Base-by-base conservation (phyloP, 176 grass and related monocot species). In the Rhynchospora breviuscula region DNA sequence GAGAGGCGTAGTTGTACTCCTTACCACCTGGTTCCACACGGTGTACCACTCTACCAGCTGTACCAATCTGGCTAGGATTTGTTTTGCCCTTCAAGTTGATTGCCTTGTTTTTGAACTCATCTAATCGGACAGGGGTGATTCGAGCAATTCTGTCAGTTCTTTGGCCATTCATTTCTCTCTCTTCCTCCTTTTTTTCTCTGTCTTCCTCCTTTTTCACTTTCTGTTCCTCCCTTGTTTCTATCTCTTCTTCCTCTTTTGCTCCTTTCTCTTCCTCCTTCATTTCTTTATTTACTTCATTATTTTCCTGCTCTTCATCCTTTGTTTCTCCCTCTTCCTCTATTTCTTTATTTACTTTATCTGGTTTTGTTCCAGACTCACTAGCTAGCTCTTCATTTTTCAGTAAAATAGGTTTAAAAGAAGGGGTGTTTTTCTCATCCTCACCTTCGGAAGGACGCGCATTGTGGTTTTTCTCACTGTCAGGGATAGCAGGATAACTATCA, bases 1-100 rank as follows among this genome's bases (percentile, higher is more conserved):
- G 78, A 3, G 97, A 90, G 17, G 97, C 97, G 15, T 99, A 99
- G 81, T 99, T 99, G 81, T 99, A 96, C 72, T 95, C 83, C 79
- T 90, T 95, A 48, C 97, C 97, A 84, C 91, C 88, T 59, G 93
- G 97, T 63, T 99, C 97, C 78, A 89, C 86, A 74, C 91, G 85
- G 67, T 93, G 97, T 76, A 99, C 90, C 5, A 99, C 86, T 88
- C 60, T 90, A 58, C 89, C 83, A 4, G 53, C 5, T 79, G 73
- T 85, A 62, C 89, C 83, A 9, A 35, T 67, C 84, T 89, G 91
- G 49, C 67, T 88, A 19, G 91, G 86, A 62, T 84, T 83, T 71
- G 66, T 83, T 35, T 90, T 88, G 44, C 67, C 91, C 63, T 84
- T 99, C 80, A 88, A 87, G 84, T 80, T 81, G 25, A 92, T 92